Evolutionary conservation across 495 filamentous ascomycete species (phyloP), one percentile per base, ranked within the genome.

Genomic region (Cudoniella acicularis): DNA sequence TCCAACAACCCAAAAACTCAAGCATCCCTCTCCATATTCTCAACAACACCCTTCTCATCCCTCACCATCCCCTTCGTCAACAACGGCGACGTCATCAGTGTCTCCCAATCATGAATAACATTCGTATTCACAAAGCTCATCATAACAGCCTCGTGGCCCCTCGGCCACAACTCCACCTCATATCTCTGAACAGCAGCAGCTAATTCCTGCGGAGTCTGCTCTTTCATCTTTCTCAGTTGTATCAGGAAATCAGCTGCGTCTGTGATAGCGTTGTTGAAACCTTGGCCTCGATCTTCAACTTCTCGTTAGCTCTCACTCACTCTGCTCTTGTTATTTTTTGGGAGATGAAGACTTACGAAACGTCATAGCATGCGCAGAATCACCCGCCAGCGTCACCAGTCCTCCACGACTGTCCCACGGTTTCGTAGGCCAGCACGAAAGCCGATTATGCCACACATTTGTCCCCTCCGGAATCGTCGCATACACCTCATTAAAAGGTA

Each of bases 301-400:
- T 48, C 36, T 16, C 16, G 36, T 41, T 41, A n/a, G n/a, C n/a
- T n/a, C n/a, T n/a, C n/a, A n/a, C n/a, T n/a, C n/a, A n/a, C n/a
- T n/a, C n/a, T n/a, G n/a, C n/a, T n/a, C n/a, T n/a, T n/a, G n/a
- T n/a, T n/a, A n/a, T n/a, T n/a, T n/a, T n/a, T n/a, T n/a, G n/a
- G n/a, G n/a, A 69, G 63, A 59, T 57, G 1, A 10, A 52, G 10
- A 48, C 10, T 26, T 73, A 80, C 78, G 73, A 46, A 71, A 76
- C 1, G 82, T 82, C 82, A 85, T 85, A 4, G 82, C 73, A 68
- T 85, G 80, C 1, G 80, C 80, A 3, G 81, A 74, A 67, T 85
- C 82, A 0, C 82, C 81, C 2, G 77, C 65, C 1, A 84, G 60
- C 2, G 79, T 75, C 3, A 75, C 76, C 3, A 73, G 68, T 9